phyloP scores from a whole-genome alignment of 2,329 filamentous ascomycete genomes.

The Aspergillus proliferans region DNA sequence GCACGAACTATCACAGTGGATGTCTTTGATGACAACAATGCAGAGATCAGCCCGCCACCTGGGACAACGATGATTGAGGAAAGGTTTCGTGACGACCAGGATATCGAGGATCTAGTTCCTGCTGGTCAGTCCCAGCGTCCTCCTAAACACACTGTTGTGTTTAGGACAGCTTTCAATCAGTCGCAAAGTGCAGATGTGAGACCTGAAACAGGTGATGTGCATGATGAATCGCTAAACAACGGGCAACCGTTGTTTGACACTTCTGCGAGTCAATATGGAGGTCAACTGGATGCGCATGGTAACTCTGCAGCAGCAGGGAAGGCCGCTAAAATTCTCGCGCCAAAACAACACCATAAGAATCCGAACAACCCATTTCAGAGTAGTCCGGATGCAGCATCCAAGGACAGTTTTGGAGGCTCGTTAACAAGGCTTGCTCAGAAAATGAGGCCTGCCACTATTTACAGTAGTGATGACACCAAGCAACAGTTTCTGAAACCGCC shows the following conservation, averaged over 20 bases:
- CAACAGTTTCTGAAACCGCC: slow-evolving; percentile 13
- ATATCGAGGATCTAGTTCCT: slow-evolving; percentile 16
- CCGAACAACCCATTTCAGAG: slow-evolving; percentile 11
- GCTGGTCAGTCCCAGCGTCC: slow-evolving; percentile 33
- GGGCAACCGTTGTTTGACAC: not conserved
- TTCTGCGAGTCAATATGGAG: not conserved
- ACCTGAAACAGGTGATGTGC: slow-evolving; percentile 7
- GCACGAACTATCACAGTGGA: slow-evolving; percentile 44
- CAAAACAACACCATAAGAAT: slow-evolving; percentile 3
- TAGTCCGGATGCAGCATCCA: slow-evolving; percentile 16
- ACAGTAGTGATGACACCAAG: slow-evolving; percentile 21
- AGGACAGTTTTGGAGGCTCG: slow-evolving; percentile 17
- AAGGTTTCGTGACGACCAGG: slow-evolving; percentile 45
- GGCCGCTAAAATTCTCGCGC: not conserved
- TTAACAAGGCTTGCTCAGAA: slow-evolving; percentile 30
- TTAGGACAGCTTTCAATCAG: slow-evolving; percentile 39
- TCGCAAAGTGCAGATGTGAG: slow-evolving; percentile 32
- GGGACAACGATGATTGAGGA: slow-evolving; percentile 43
- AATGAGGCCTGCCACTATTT: slow-evolving; percentile 19
- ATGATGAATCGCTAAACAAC: not conserved
- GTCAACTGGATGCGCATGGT: not conserved
- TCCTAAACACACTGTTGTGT: slow-evolving; percentile 42
- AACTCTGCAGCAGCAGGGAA: not conserved
- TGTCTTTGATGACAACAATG: slow-evolving; percentile 37
- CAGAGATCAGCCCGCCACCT: slow-evolving; percentile 40